A percentile compares a stretch with the other conserved stretches of the same genome.
Conservation (phyloP, 495 filamentous ascomycete species). For the Jackrogersella minutella region DNA sequence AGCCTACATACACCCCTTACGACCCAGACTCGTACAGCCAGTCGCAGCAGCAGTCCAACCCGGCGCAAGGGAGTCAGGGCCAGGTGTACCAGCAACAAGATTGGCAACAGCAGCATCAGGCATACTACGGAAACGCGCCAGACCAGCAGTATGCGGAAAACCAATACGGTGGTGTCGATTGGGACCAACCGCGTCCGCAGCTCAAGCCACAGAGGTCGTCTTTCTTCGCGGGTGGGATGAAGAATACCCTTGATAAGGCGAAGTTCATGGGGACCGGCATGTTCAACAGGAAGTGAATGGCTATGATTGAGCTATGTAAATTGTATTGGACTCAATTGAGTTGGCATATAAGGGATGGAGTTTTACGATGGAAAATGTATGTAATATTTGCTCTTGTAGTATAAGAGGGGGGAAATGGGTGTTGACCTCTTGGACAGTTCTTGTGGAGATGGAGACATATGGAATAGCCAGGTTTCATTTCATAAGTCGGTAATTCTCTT, state of each 20-base stretch:
- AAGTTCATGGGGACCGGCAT: conserved; percentile 44
- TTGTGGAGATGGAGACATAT: too few species aligned
- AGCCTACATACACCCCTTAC: conserved; percentile 34
- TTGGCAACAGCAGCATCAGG: conserved; percentile 39
- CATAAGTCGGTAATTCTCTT: too few species aligned
- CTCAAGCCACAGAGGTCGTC: conserved; percentile 41
- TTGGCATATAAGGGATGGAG: neutral
- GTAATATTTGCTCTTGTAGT: too few species aligned
- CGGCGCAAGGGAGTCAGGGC: conserved; percentile 10
- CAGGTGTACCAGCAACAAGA: conserved; percentile 37
- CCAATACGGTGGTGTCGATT: conserved; percentile 22
- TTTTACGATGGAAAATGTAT: neutral
- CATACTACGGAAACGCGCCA: conserved; percentile 27
- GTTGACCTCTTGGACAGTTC: too few species aligned
- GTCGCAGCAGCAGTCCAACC: conserved; percentile 19
- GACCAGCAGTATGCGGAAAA: conserved; percentile 27
- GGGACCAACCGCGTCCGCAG: conserved; percentile 31
- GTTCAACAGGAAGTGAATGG: conserved; percentile 27
- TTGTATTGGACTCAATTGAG: neutral
- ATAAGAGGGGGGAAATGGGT: too few species aligned
- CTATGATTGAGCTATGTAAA: neutral
- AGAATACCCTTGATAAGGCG: conserved; percentile 42
- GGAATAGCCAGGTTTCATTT: too few species aligned
- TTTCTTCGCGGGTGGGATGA: conserved; percentile 42
- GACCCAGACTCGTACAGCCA: conserved; percentile 35